phyloP scores from a whole-genome alignment of 495 filamentous ascomycete species.

The Barbatosphaeria neglecta region DNA sequence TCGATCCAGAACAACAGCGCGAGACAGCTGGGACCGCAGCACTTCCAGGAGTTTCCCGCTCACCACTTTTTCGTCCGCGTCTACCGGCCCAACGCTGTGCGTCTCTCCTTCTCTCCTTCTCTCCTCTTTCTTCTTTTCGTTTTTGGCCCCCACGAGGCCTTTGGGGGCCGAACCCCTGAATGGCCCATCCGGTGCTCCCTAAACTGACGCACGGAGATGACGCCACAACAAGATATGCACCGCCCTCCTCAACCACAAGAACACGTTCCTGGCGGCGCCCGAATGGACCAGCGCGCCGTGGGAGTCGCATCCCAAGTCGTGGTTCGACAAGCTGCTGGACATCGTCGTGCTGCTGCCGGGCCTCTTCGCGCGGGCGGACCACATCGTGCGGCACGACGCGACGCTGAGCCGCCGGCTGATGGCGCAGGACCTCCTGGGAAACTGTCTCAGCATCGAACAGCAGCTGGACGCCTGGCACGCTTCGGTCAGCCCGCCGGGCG shows the following conservation, averaged over 20 bases:
- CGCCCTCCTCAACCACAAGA: constrained; percentile 30
- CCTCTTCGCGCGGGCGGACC: constrained; percentile 23
- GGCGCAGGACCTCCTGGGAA: constrained; percentile 28
- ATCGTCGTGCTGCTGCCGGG: constrained; percentile 24
- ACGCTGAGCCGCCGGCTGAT: constrained; percentile 18
- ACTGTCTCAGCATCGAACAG: constrained; percentile 26
- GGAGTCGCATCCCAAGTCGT: constrained; percentile 29
- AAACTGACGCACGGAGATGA: no score
- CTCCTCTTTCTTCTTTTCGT: not conserved
- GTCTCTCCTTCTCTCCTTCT: constrained; percentile 1
- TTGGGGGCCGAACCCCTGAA: no score
- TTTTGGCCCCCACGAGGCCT: not conserved
- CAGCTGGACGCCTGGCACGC: constrained; percentile 28
- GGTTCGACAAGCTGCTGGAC: constrained; percentile 32
- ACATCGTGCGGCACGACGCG: constrained; percentile 14
- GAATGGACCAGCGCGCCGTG: constrained; percentile 34
- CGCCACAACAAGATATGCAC: constrained; percentile 33
- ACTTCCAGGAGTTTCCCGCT: constrained; percentile 28
- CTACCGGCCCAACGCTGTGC: constrained; percentile 30
- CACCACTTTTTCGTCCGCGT: constrained; percentile 39
- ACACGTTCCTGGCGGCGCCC: constrained; percentile 26
- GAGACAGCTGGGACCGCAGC: constrained; percentile 23
- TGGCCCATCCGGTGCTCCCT: no score
- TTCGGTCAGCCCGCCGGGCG: constrained; percentile 10
- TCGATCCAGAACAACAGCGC: constrained; percentile 15